Conservation (phyloP, 2,329 filamentous ascomycete genomes). For the Stachybotrys chlorohalonatus region DNA sequence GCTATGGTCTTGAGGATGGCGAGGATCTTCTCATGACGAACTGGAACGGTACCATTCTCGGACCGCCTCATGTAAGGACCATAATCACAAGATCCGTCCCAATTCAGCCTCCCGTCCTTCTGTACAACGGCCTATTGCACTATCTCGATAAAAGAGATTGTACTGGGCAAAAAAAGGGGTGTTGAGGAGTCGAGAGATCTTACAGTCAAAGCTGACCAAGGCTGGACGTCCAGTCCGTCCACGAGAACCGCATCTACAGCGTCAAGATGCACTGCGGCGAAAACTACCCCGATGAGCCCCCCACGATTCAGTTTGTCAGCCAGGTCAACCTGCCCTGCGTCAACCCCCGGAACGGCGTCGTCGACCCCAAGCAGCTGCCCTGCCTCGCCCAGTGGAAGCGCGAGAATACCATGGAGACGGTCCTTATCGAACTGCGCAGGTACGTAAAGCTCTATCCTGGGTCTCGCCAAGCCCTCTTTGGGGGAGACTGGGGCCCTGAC, state of each 20-base stretch:
- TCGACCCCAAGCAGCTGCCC: constrained; percentile 75
- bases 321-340: constrained; percentile 97
- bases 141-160: too few species aligned
- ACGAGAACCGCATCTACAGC: constrained; percentile 98
- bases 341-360: constrained; percentile 67
- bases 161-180: too few species aligned
- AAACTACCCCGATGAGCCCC: constrained; percentile 81
- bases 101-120: too few species aligned
- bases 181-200: not conserved
- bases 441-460: constrained; percentile 22
- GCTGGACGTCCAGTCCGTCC: constrained; percentile 57
- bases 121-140: too few species aligned
- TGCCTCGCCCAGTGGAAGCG: constrained; percentile 87
- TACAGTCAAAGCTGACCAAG: constrained; percentile 1
- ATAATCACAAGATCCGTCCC: not conserved
- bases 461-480: not conserved
- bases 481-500: not conserved
- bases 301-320: constrained; percentile 84
- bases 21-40: constrained; percentile 96
- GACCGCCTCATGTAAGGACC: constrained; percentile 78
- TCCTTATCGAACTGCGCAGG: constrained; percentile 79
- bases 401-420: constrained; percentile 90
- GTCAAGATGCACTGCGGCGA: constrained; percentile 92
- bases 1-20: constrained; percentile 87
- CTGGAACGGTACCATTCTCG: constrained; percentile 97